These are phyloP conservation scores for Aspergillus sparsus DNA, from an alignment of 495 filamentous ascomycete species.

Conservation along the genomic window DNA sequence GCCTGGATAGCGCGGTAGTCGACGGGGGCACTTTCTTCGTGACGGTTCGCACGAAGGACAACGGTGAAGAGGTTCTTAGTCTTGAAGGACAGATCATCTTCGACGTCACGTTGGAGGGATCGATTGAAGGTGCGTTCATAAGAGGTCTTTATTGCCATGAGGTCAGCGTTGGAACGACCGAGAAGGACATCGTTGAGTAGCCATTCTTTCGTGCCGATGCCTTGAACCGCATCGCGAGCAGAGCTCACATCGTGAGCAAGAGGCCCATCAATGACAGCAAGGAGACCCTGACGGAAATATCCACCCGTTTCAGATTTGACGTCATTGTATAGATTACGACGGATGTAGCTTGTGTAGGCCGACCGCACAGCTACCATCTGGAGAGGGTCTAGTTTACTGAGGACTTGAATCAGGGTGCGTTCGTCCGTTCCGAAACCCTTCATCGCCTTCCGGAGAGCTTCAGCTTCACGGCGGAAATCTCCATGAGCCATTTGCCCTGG, in stretches of 20 bases:
- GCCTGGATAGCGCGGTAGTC: constrained; percentile 66
- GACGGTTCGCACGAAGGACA: constrained; percentile 67
- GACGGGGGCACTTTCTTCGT: constrained; percentile 74
- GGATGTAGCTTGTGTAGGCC: constrained; percentile 60
- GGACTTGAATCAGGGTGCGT: constrained; percentile 62
- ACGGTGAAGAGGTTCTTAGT: constrained; percentile 79
- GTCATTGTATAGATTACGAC: constrained; percentile 68
- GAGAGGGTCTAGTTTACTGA: constrained; percentile 68
- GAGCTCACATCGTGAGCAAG: constrained; percentile 67
- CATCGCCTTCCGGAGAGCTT: constrained; percentile 76
- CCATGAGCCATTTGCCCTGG: constrained; percentile 62
- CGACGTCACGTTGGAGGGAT: constrained; percentile 67
- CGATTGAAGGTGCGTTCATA: constrained; percentile 66
- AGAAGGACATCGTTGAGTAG: constrained; percentile 85
- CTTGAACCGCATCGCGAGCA: constrained; percentile 66
- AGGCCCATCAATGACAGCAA: constrained; percentile 75
- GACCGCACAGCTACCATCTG: constrained; percentile 69
- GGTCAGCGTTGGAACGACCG: constrained; percentile 78
- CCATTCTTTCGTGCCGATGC: constrained; percentile 81
- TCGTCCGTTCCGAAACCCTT: constrained; percentile 92
- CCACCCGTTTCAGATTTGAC: constrained; percentile 74
- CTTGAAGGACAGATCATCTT: constrained; percentile 77
- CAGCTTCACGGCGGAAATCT: constrained; percentile 64
- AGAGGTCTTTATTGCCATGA: constrained; percentile 73
- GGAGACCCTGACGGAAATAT: constrained; percentile 68